A percentile compares a stretch with the other conserved stretches of the same genome.
phyloP scores from a whole-genome alignment of 108 stramenopile genomes.

The Bacterosira constricta region DNA sequence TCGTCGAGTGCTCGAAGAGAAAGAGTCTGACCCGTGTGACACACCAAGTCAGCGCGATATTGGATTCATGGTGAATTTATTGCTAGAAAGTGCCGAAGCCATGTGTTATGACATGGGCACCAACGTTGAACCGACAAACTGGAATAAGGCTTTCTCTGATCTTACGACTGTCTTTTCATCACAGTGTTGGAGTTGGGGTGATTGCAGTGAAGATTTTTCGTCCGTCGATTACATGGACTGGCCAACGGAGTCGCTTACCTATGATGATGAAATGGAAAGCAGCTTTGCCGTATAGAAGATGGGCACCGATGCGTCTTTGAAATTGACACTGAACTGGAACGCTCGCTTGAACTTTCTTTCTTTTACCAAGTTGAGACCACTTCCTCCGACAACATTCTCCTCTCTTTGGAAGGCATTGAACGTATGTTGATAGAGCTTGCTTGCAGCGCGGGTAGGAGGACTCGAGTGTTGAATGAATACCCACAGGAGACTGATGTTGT shows the following conservation, averaged over 20 bases:
- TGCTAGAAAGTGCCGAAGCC: neutral
- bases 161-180: conserved; percentile 18
- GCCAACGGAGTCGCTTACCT: too few relatives aligned
- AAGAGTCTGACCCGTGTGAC: conserved; percentile 5
- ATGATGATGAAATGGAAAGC: neutral
- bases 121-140: neutral
- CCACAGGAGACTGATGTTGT: conserved; percentile 1
- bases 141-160: neutral
- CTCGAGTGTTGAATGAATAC: neutral
- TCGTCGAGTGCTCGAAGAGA: neutral
- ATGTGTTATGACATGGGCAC: conserved; percentile 2
- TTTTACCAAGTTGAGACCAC: conserved; percentile 24
- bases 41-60: conserved; percentile 2
- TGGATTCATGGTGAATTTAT: neutral
- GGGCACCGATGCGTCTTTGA: neutral
- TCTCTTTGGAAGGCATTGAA: conserved; percentile 13
- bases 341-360: conserved; percentile 15
- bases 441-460: conserved; percentile 1
- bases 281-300: neutral
- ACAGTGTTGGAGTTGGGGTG: conserved; percentile 22
- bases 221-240: too few relatives aligned
- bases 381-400: neutral
- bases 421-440: neutral
- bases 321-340: neutral
- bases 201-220: conserved; percentile 16